phyloP scores from a whole-genome alignment of 208 protist species.

The Wallacemonas rigidus region DNA sequence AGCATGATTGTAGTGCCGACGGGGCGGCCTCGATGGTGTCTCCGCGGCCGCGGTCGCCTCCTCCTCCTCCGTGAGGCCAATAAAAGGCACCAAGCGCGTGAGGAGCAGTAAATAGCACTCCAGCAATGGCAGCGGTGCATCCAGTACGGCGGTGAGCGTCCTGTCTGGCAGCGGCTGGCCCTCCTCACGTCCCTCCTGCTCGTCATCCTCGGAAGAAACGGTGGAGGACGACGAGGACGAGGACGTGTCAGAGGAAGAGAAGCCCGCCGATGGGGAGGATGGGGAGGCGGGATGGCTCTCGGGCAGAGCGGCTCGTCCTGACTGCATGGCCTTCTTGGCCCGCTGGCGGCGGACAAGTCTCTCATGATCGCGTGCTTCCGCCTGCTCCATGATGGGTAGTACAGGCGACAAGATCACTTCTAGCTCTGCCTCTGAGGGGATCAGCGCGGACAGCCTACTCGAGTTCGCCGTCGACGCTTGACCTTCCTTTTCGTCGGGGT shows the following conservation, averaged over 20 bases:
- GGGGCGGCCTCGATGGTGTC: too few relatives aligned
- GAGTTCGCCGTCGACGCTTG: neutral
- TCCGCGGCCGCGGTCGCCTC: neutral
- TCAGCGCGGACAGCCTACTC: conserved; percentile 1
- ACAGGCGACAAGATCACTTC: neutral
- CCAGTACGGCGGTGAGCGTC: conserved; percentile 19
- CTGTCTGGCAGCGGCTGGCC: neutral
- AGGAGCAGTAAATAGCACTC: conserved; percentile 33
- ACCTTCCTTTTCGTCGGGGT: neutral
- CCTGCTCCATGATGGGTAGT: neutral
- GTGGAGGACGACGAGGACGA: neutral
- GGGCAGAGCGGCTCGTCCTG: too few relatives aligned
- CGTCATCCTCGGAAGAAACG: conserved; percentile 3
- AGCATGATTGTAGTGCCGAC: too few relatives aligned
- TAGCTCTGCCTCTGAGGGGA: conserved; percentile 10
- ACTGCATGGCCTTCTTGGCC: neutral
- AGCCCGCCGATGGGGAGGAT: neutral
- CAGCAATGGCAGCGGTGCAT: conserved; percentile 30
- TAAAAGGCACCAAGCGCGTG: conserved; percentile 23
- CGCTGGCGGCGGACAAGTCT: neutral
- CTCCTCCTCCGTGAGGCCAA: neutral
- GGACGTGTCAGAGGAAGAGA: neutral
- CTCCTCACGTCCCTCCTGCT: neutral
- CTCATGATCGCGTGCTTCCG: conserved; percentile 5
- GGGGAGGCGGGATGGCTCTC: neutral